Conservation (phyloP, 2,329 filamentous ascomycete species). For the Coniochaeta sp. region DNA sequence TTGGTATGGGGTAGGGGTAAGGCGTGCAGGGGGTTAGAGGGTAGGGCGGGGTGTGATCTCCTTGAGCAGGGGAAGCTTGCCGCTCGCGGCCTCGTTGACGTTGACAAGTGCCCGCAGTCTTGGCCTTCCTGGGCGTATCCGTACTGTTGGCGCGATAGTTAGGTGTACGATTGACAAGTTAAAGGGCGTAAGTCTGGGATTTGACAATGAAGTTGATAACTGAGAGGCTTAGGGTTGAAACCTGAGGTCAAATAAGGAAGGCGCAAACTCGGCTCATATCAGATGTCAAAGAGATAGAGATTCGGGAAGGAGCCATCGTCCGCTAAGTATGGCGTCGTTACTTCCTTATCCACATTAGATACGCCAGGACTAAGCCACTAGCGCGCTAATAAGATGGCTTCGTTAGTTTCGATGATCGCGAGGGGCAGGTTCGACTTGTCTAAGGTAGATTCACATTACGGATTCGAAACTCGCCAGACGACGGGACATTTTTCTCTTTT, state of each 20-base stretch:
- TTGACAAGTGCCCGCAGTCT: neutral
- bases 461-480: too few species aligned
- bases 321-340: too few species aligned
- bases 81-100: neutral
- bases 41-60: neutral
- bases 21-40: neutral
- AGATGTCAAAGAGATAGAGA: neutral
- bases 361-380: neutral
- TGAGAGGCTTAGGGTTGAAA: too few species aligned
- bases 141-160: too few species aligned
- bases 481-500: neutral
- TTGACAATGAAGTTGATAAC: too few species aligned
- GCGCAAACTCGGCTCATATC: too few species aligned
- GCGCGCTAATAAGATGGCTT: neutral
- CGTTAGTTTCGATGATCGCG: neutral
- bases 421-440: neutral
- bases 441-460: too few species aligned
- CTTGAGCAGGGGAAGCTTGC: neutral
- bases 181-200: too few species aligned
- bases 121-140: too few species aligned
- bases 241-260: too few species aligned
- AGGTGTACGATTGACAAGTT: too few species aligned
- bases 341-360: neutral
- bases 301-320: neutral
- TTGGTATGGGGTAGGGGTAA: neutral